A percentile compares a stretch with the other conserved stretches of the same genome.
These are phyloP conservation scores for Colletotrichum caudatum DNA, from an alignment of 2,329 filamentous ascomycete genomes.

Conservation along the genomic window DNA sequence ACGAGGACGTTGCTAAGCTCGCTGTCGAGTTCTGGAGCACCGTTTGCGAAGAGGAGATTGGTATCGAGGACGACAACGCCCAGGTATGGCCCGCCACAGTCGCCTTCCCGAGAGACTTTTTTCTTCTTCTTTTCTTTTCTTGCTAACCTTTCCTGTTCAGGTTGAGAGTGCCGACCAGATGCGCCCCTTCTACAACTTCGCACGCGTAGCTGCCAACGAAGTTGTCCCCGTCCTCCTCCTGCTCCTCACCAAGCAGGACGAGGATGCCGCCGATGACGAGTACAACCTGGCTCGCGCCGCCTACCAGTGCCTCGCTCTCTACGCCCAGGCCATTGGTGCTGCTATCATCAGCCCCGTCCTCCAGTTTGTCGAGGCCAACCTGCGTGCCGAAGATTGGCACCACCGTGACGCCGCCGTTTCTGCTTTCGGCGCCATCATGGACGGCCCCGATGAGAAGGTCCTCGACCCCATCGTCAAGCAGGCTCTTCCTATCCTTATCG, in stretches of 20 bases:
- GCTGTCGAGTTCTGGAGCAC: constrained; percentile 99
- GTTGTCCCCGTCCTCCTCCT: constrained; percentile 92
- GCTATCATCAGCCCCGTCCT: constrained; percentile 89
- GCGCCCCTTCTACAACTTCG: constrained; percentile 96
- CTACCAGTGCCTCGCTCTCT: constrained; percentile 96
- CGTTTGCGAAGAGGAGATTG: constrained; percentile 98
- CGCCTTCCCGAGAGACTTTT: background rate
- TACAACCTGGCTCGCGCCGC: constrained; percentile 96
- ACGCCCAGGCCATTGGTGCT: constrained; percentile 89
- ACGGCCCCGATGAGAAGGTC: constrained; percentile 92
- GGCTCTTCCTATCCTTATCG: constrained; percentile 89
- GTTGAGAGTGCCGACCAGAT: constrained; percentile 84
- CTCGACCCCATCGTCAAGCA: constrained; percentile 96
- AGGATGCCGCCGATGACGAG: constrained; percentile 95
- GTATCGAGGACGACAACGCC: constrained; percentile 96
- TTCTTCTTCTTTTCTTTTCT: background rate
- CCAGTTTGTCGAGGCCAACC: constrained; percentile 89
- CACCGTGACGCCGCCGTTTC: constrained; percentile 95
- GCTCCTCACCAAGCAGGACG: constrained; percentile 95
- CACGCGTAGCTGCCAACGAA: constrained; percentile 90
- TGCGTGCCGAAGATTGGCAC: constrained; percentile 94
- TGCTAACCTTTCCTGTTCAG: constrained; percentile 47
- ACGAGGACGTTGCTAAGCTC: constrained; percentile 97
- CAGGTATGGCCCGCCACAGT: constrained; percentile 63
- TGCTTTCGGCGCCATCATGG: constrained; percentile 98